Evolutionary conservation across 2,329 filamentous ascomycete species (phyloP).

Genomic region (Cladosporium cucumerinum): DNA sequence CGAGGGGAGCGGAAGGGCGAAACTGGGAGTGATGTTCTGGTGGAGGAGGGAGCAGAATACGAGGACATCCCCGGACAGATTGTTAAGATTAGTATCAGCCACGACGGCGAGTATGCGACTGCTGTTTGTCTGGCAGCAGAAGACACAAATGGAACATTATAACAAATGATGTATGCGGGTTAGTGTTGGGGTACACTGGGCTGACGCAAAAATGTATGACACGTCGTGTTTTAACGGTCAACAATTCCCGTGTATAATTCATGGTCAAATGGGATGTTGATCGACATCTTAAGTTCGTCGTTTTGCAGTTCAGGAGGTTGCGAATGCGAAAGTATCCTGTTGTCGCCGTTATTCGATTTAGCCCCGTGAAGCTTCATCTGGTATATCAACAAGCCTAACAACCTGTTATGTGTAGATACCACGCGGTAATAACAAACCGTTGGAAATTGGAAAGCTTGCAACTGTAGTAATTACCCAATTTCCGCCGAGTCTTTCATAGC

Average conservation of each 20-base stretch:
- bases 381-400: too few relatives aligned
- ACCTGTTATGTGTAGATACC: too few relatives aligned
- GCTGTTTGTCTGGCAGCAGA: constrained; percentile 60
- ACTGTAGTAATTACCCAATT: not conserved
- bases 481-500: not conserved
- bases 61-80: constrained; percentile 43
- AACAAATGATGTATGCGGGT: not conserved
- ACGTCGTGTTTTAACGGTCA: not conserved
- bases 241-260: not conserved
- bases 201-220: not conserved
- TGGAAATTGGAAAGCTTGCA: too few relatives aligned
- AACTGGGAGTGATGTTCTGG: not conserved
- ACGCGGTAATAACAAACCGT: too few relatives aligned
- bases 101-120: constrained; percentile 79
- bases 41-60: not conserved
- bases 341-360: not conserved
- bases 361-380: not conserved
- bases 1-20: not conserved
- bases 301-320: not conserved
- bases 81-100: constrained; percentile 76
- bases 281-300: not conserved
- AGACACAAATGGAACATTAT: constrained; percentile 1
- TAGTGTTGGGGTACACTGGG: not conserved
- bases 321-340: not conserved
- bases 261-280: not conserved